Base-by-base conservation (phyloP, 2,329 filamentous ascomycete species). In the Neoscytalidium dimidiatum region DNA sequence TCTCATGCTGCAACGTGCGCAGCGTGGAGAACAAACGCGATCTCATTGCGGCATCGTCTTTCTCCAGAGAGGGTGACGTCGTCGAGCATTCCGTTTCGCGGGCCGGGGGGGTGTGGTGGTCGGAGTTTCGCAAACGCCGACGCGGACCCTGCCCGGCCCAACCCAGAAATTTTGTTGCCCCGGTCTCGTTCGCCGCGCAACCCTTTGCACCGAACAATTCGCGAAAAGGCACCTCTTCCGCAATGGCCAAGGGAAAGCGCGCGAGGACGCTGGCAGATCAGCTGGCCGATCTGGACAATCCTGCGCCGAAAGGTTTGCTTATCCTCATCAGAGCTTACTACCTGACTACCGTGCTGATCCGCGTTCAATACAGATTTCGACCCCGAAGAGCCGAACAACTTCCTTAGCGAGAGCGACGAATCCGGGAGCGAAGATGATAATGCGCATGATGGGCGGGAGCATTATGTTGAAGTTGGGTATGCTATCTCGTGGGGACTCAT, bases 381-480 rank as follows among this genome's bases (percentile, higher is more conserved):
- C 74, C 92, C 92, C 0, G 92, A 96, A 80, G 87, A 86, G 64
- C 79, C 85, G 62, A 80, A 86, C 69, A 86, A 88, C 67, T 81
- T 80, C 19, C 83, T 83, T 17, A 78, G 79, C 67, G 83, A 83
- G n/a, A 84, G 83, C 64, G 85, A 85, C 64, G 86, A 85, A 48
- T 82, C 78, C 14, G 84, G 81, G 58, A 86, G 83, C 49, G 83
- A 77, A 4, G 78, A 77, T 23, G 79, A 79, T 4, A 43, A 49
- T 48, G 17, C 14, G 35, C 17, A 85, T 66, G 83, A 84, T 11
- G 92, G 90, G 21, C 90, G 94, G 33, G 94, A 97, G 72, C 94
- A 98, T 75, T 98, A 98, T 74, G 85, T 91, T 48, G 79, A 85
- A 61, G 92, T 97, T 33, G 90, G 89, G 84, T 90, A 80, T 13